Base-by-base conservation (phyloP, 805 yeast species). In the Myxozyma monticola region DNA sequence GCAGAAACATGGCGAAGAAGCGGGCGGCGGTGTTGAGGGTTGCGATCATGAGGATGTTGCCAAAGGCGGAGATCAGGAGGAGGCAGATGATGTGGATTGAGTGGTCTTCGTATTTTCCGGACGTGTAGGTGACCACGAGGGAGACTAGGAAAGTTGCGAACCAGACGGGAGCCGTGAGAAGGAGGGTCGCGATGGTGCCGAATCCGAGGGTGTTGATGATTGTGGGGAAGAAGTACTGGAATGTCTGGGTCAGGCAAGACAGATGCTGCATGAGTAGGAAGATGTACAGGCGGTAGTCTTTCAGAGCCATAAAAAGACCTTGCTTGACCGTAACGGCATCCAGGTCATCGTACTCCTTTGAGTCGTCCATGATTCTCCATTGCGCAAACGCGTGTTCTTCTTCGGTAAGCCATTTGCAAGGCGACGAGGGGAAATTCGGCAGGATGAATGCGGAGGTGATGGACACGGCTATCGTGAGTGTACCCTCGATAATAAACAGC, bases 91-190 rank as follows among this genome's bases (percentile, higher is more conserved):
- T 48, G 10, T 51, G 56, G 18, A 34, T 37, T n/a, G 56, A 48
- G 2, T 55, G 55, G 30, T 45, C 59, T 20, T 42, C 24, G 31
- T 15, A 36, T 7, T 31, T 28, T 12, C 58, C 60, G 6, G 60
- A 55, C 9, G 56, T 42, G 37, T 45, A 48, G 6, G 57, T 49
- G 29, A 30, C 55, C 9, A 76, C 39, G 59, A 71, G 78, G 1
- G 83, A 77, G 6, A 72, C 66, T 12, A 76, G 62, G 8, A 78
- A 81, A 0, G 83, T 80, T 45, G 77, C 58, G 45, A 76, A 64
- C 62, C 79, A 80, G 9, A 83, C 83, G n/a, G 84, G 84, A 21
- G 79, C 83, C 10, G 84, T 78, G 49, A 80, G 68, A 57, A 77
- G 75, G 45, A 79, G 69, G 3, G 83, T 76, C 33, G 73, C 69